Conservation (phyloP, 352 stramenopile genomes). For the Aphanomyces astaci region DNA sequence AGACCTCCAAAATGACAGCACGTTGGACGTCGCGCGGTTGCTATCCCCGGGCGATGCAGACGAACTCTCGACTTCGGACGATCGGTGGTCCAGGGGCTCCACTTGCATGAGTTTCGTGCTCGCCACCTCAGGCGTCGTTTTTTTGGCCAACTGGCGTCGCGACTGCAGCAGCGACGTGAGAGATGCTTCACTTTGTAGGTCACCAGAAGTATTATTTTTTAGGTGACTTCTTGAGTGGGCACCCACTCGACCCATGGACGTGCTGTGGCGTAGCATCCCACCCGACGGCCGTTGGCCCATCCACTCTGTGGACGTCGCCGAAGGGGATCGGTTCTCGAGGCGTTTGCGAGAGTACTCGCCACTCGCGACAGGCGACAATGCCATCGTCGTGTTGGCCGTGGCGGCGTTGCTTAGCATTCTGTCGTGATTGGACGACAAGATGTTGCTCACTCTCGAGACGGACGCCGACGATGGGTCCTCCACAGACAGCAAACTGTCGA, state of each 20-base stretch:
- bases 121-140: background rate
- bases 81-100: background rate
- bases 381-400: background rate
- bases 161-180: no score
- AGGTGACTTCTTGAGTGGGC: background rate
- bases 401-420: background rate
- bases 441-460: background rate
- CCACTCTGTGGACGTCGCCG: no score
- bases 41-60: background rate
- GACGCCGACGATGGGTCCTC: constrained; percentile 2
- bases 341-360: background rate
- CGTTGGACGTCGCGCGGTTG: background rate
- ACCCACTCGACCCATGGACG: background rate
- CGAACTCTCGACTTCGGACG: background rate
- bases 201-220: no score
- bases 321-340: background rate
- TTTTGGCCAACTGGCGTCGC: no score
- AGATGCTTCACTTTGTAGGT: no score
- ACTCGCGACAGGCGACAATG: background rate
- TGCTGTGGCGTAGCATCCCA: background rate
- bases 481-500: constrained; percentile 66
- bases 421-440: background rate
- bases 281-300: no score
- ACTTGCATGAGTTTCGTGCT: background rate
- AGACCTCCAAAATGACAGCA: background rate